Conservation (phyloP, 129 eudicot genomes). For the Silybum marianum region DNA sequence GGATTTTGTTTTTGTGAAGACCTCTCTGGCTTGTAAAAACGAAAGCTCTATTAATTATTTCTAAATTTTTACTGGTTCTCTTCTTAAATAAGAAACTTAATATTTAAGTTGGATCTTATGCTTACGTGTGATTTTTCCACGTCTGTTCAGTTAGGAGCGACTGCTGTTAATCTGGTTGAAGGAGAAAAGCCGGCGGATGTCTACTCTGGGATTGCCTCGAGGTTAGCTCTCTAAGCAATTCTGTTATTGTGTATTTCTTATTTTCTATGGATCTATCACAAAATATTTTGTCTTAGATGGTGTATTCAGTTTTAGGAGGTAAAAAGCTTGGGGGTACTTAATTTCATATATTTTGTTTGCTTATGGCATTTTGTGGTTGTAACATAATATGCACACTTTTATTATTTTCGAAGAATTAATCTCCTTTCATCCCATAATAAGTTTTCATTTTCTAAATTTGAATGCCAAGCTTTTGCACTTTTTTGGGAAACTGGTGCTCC, state of each 20-base stretch:
- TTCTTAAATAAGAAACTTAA: neutral
- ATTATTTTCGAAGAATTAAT: neutral
- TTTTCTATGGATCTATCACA: neutral
- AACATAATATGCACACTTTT: neutral
- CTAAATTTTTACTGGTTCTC: neutral
- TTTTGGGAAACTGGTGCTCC: neutral
- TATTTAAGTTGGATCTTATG: neutral
- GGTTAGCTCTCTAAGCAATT: slow-evolving; percentile 41
- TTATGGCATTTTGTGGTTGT: neutral
- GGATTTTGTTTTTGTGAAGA: no score
- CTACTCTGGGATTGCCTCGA: slow-evolving; percentile 90
- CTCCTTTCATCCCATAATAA: neutral
- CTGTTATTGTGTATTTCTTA: neutral
- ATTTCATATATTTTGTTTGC: neutral
- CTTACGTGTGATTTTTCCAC: neutral
- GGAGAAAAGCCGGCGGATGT: slow-evolving; percentile 98
- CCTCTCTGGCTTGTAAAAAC: no score
- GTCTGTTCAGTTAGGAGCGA: slow-evolving; percentile 73
- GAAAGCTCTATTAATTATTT: neutral
- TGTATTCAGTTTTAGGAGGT: neutral
- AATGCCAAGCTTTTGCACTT: neutral
- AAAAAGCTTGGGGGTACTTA: neutral
- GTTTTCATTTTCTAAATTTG: neutral
- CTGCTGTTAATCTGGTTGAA: slow-evolving; percentile 88
- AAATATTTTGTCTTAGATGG: neutral